These are phyloP conservation scores for Cymbidium sinense DNA, from an alignment of 106 monocot species.

Conservation along the genomic window DNA sequence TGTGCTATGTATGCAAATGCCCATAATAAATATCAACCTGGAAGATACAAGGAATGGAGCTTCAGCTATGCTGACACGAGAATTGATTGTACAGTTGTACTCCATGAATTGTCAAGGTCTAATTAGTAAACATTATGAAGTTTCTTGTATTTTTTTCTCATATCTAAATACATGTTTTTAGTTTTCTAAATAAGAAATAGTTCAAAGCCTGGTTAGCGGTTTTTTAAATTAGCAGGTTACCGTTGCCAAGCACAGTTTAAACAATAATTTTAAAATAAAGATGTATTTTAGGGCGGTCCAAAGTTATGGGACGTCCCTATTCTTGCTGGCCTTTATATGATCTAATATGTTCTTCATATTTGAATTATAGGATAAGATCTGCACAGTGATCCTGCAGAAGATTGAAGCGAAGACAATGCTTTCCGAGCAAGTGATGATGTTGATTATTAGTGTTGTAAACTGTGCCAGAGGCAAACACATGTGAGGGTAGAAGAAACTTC, in stretches of 20 bases:
- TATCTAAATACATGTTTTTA: not conserved
- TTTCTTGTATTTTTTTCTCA: no score
- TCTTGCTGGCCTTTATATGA: not conserved
- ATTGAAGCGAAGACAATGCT: not conserved
- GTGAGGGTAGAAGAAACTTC: not conserved
- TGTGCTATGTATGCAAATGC: no score
- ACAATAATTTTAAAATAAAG: not conserved
- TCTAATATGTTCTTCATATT: not conserved
- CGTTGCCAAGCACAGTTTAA: not conserved
- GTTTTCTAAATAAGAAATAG: not conserved
- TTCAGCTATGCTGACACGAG: no score
- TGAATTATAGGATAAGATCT: not conserved
- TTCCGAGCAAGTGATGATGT: no score
- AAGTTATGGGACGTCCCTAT: not conserved
- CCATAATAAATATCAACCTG: no score
- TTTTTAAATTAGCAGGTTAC: not conserved
- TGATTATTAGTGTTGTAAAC: no score
- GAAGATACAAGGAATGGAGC: no score
- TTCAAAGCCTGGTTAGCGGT: not conserved
- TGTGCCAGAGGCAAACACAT: not conserved
- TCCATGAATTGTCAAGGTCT: no score
- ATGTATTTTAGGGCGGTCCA: no score
- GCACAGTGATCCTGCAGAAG: not conserved
- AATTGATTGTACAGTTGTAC: no score
- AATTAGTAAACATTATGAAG: no score